Evolutionary conservation across 2,329 filamentous ascomycete species (phyloP).

Genomic region (Fusarium sp.): DNA sequence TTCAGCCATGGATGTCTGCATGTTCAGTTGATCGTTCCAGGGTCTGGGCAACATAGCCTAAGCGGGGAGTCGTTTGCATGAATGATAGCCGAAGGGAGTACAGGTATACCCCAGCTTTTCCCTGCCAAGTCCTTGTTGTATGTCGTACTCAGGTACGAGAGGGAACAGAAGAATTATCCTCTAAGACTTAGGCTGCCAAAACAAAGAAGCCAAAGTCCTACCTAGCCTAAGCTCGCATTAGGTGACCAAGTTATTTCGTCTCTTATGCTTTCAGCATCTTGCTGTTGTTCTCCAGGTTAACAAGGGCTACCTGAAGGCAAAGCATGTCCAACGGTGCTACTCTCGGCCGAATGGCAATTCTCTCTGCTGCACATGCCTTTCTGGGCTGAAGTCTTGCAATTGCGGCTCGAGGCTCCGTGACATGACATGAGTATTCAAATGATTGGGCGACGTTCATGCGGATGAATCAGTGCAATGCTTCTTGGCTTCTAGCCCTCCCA

Average conservation of each 20-base stretch:
- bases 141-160: not conserved
- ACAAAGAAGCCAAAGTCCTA: not conserved
- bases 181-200: not conserved
- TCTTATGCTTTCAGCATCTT: not conserved
- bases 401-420: not conserved
- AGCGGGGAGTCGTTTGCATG: slow-evolving; percentile 19
- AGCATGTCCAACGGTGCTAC: slow-evolving; percentile 38
- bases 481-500: slow-evolving; percentile 10
- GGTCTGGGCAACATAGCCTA: not conserved
- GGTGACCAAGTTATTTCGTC: not conserved
- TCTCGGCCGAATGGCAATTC: slow-evolving; percentile 34
- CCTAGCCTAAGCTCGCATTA: not conserved
- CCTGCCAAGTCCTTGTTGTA: not conserved
- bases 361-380: slow-evolving; percentile 4
- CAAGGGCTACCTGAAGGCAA: slow-evolving; percentile 23
- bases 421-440: not conserved
- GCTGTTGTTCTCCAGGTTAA: slow-evolving; percentile 8
- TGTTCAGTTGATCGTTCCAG: slow-evolving; percentile 12
- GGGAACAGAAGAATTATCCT: not conserved
- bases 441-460: slow-evolving; percentile 1
- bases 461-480: not conserved
- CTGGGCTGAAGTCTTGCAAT: not conserved
- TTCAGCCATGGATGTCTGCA: slow-evolving; percentile 8
- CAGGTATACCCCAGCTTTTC: slow-evolving; percentile 21
- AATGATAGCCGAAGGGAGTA: slow-evolving; percentile 21